Evolutionary conservation across 495 filamentous ascomycete species (phyloP).

Genomic region (Pseudevernia furfuracea): DNA sequence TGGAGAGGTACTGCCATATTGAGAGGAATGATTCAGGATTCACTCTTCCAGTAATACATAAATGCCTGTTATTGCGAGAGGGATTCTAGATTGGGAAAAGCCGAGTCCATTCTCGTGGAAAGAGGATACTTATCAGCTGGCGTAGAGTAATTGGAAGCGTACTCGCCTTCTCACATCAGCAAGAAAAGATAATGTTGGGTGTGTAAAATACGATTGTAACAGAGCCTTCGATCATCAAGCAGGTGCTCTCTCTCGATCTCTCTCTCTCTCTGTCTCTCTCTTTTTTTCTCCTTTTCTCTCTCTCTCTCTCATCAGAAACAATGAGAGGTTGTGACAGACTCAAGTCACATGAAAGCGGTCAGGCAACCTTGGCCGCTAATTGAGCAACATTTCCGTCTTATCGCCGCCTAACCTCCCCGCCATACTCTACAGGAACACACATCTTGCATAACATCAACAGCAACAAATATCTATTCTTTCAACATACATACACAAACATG

Average conservation of each 20-base stretch:
- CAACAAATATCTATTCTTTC: neutral
- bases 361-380: constrained; percentile 9
- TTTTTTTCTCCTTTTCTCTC: too few species aligned
- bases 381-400: constrained; percentile 1
- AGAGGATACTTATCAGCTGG: neutral
- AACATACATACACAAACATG: constrained; percentile 4
- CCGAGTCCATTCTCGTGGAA: neutral
- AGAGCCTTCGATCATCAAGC: neutral
- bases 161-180: neutral
- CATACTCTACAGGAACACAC: too few species aligned
- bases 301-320: neutral
- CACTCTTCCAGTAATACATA: neutral
- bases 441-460: neutral
- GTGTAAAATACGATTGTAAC: neutral
- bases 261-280: too few species aligned
- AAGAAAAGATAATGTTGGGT: neutral
- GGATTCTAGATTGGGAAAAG: neutral
- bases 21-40: neutral
- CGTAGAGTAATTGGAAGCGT: neutral
- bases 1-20: constrained; percentile 22
- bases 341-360: constrained; percentile 2
- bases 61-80: neutral
- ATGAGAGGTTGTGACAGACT: neutral
- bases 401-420: neutral
- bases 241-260: too few species aligned